Evolutionary conservation across 305 asterid species (phyloP).

Genomic region (Euphrasia arctica): DNA sequence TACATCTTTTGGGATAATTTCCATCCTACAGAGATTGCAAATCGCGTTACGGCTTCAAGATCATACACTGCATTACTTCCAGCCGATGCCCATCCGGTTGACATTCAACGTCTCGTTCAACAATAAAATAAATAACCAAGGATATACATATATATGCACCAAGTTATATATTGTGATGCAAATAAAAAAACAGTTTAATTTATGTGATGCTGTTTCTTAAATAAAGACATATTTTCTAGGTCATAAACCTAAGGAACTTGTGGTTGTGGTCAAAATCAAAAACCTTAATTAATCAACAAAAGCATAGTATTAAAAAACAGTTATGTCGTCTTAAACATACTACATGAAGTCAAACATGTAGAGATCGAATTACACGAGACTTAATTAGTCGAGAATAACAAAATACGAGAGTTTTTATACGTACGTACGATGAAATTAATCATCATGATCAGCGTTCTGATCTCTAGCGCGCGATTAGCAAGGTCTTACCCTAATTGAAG

Average conservation of each 20-base stretch:
- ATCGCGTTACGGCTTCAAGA: conserved; percentile 25
- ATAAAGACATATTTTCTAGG: no score
- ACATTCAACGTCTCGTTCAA: conserved; percentile 33
- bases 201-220: no score
- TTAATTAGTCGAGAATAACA: neutral
- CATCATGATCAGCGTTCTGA: neutral
- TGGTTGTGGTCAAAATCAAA: neutral
- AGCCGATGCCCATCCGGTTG: conserved; percentile 36
- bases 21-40: conserved; percentile 35
- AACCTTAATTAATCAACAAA: no score
- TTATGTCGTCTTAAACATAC: neutral
- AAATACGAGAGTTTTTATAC: neutral
- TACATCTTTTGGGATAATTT: conserved; percentile 37
- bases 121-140: conserved; percentile 9
- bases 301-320: neutral
- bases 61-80: conserved; percentile 28
- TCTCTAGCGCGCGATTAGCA: neutral
- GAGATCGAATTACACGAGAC: neutral
- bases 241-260: neutral
- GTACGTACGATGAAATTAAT: neutral
- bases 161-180: neutral
- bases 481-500: conserved; percentile 37
- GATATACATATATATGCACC: neutral
- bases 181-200: neutral
- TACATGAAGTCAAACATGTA: neutral